These are phyloP conservation scores for Balamuthia mandrillaris DNA, from an alignment of 208 protist genomes.

Conservation along the genomic window DNA sequence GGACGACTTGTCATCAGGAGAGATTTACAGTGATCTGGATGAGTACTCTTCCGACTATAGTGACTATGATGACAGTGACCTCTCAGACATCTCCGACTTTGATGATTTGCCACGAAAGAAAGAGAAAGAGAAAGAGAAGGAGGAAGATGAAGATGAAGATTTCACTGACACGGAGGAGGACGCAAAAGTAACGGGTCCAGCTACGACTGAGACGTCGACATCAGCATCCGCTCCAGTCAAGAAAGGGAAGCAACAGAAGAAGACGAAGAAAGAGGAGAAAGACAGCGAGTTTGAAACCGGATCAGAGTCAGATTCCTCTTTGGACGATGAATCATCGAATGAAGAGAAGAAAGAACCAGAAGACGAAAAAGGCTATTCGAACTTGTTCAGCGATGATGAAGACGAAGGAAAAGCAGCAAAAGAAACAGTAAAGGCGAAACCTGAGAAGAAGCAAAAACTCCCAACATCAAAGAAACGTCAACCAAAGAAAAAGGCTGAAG, in stretches of 20 bases:
- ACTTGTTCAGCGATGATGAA: too few species aligned
- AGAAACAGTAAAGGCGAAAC: too few species aligned
- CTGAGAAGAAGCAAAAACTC: too few species aligned
- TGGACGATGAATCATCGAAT: not conserved
- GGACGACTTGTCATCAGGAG: too few species aligned
- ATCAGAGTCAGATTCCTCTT: not conserved
- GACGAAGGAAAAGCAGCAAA: too few species aligned
- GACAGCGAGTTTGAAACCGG: not conserved
- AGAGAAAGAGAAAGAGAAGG: not conserved
- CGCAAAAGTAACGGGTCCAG: not conserved
- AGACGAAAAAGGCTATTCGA: not conserved
- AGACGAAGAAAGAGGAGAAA: not conserved
- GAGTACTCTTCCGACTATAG: too few species aligned
- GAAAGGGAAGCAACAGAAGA: not conserved
- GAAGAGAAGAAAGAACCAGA: not conserved
- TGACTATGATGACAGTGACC: too few species aligned
- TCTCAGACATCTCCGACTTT: too few species aligned
- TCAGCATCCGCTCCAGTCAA: too few species aligned
- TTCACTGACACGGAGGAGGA: not conserved
- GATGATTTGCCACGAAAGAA: not conserved
- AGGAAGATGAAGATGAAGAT: constrained; percentile 15
- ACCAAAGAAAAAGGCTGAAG: too few species aligned
- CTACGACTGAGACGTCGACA: not conserved
- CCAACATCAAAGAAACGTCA: too few species aligned
- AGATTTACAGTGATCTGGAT: too few species aligned